Conservation (phyloP, 176 grass and related monocot species). For the Aegilops umbellulata region DNA sequence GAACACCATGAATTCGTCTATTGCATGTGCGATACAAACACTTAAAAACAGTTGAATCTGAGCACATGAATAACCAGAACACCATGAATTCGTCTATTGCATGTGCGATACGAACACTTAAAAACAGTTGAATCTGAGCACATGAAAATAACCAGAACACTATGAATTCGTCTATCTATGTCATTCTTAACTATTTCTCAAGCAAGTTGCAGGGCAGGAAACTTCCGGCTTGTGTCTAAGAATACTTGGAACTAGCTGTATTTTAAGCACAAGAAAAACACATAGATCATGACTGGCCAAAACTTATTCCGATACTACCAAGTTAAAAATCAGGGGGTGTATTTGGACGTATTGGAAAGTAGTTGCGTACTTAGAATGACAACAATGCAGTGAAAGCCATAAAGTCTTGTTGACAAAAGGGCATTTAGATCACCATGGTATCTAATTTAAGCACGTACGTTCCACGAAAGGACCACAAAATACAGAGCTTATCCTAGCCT, state of each 20-base stretch:
- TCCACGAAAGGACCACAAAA: conserved; percentile 11
- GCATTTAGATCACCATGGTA: neutral
- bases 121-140: no score
- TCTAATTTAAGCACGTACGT: neutral
- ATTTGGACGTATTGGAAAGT: conserved; percentile 17
- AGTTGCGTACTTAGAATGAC: conserved; percentile 12
- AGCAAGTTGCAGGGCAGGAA: conserved; percentile 11
- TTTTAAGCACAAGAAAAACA: conserved; percentile 27
- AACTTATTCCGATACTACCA: neutral
- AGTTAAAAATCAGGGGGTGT: neutral
- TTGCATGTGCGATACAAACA: no score
- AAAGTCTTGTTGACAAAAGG: conserved; percentile 10
- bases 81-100: no score
- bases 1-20: no score
- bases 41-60: conserved; percentile 4
- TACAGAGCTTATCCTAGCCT: neutral
- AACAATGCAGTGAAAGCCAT: neutral
- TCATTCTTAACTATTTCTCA: conserved; percentile 4
- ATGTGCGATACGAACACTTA: no score
- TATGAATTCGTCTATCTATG: neutral
- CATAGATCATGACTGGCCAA: neutral
- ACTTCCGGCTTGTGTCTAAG: neutral
- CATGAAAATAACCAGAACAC: neutral
- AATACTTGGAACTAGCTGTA: conserved; percentile 33
- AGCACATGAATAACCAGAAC: conserved; percentile 1